phyloP scores from a whole-genome alignment of 2,329 filamentous ascomycete genomes.

The Aspergillus brunneoviolaceus region DNA sequence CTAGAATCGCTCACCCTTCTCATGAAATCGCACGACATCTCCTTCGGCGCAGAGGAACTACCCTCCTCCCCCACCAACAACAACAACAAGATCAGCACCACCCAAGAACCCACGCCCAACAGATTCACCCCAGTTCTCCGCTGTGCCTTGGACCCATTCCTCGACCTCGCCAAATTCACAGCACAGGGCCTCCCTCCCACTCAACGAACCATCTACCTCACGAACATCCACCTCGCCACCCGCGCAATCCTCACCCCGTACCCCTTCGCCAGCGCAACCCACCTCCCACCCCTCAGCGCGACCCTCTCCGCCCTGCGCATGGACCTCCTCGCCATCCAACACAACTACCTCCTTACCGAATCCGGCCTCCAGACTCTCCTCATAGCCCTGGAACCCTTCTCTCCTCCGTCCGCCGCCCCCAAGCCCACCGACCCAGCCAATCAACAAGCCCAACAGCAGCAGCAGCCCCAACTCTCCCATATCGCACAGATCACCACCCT shows the following conservation, averaged over 20 bases:
- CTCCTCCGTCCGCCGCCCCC: conserved; percentile 20
- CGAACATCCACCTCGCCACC: conserved; percentile 48
- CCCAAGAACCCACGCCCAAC: conserved; percentile 52
- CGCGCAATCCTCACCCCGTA: conserved; percentile 39
- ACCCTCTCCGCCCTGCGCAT: conserved; percentile 48
- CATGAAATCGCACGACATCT: conserved; percentile 84
- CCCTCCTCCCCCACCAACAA: conserved; percentile 54
- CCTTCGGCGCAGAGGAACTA: conserved; percentile 52
- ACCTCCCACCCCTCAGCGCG: conserved; percentile 58
- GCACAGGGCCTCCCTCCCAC: conserved; percentile 40
- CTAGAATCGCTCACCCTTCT: conserved; percentile 75
- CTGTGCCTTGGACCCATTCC: conserved; percentile 82
- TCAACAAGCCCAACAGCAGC: conserved; percentile 24
- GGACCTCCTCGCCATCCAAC: conserved; percentile 67
- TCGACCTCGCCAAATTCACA: conserved; percentile 62
- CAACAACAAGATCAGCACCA: not conserved
- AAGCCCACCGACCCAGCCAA: conserved; percentile 3
- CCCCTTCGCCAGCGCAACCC: conserved; percentile 62
- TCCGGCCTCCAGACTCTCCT: conserved; percentile 72
- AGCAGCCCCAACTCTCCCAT: conserved; percentile 30
- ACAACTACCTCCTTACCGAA: conserved; percentile 68
- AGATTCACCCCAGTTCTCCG: conserved; percentile 73
- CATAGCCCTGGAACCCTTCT: conserved; percentile 51
- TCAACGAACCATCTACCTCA: conserved; percentile 50
- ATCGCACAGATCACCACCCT: conserved; percentile 57